phyloP scores from a whole-genome alignment of 768 basidiomycete genomes.

The Suillus fuscotomentosus region DNA sequence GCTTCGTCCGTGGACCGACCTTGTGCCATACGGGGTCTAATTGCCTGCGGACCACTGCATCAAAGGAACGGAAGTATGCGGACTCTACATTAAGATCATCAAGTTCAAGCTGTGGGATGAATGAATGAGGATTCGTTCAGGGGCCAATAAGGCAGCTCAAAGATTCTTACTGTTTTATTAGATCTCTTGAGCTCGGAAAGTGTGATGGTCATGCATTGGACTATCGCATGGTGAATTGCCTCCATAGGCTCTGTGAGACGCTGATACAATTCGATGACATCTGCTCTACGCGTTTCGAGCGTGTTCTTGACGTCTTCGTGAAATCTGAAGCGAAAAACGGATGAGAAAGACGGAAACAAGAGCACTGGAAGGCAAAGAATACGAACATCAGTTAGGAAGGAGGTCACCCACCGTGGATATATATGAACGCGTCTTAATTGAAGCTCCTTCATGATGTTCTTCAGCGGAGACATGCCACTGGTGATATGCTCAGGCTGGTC shows the following conservation, averaged over 20 bases:
- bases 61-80: conserved; percentile 93
- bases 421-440: conserved; percentile 88
- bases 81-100: conserved; percentile 92
- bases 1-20: conserved; percentile 89
- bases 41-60: conserved; percentile 81
- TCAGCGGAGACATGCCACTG: conserved; percentile 87
- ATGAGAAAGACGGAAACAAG: neutral
- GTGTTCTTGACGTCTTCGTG: conserved; percentile 84
- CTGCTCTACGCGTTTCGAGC: conserved; percentile 80
- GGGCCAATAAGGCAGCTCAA: neutral
- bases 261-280: conserved; percentile 91
- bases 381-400: neutral
- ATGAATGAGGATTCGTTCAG: neutral
- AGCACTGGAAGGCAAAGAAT: neutral
- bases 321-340: conserved; percentile 52
- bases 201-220: conserved; percentile 92
- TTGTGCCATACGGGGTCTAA: conserved; percentile 97
- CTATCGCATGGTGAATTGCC: conserved; percentile 89
- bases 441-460: conserved; percentile 90
- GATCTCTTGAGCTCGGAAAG: conserved; percentile 87
- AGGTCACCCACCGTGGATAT: conserved; percentile 71
- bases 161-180: conserved; percentile 57
- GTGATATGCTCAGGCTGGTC: conserved; percentile 97
- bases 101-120: conserved; percentile 71
- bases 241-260: conserved; percentile 81